phyloP scores from a whole-genome alignment of 2,329 filamentous ascomycete species.

The Microascus cirrosus region DNA sequence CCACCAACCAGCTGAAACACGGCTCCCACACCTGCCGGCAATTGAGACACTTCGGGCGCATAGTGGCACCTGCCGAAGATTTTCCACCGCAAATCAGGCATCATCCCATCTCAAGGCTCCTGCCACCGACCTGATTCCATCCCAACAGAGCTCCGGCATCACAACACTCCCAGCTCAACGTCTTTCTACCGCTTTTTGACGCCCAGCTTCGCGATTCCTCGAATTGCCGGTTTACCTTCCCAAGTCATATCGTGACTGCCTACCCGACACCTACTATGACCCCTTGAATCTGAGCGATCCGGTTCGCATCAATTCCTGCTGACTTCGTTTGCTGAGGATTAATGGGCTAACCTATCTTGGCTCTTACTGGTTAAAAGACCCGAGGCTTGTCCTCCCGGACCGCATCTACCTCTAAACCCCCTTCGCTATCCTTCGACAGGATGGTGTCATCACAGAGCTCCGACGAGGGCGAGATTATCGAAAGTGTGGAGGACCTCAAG shows the following conservation, averaged over 20 bases:
- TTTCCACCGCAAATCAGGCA: too few relatives aligned
- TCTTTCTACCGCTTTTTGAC: neutral
- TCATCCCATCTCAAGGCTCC: too few relatives aligned
- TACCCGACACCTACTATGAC: neutral
- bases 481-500: constrained; percentile 59
- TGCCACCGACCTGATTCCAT: too few relatives aligned
- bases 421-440: neutral
- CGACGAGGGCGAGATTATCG: constrained; percentile 80
- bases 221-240: neutral
- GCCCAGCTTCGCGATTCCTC: neutral
- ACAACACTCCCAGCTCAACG: neutral
- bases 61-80: too few relatives aligned
- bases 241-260: neutral
- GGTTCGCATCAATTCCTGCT: constrained; percentile 6
- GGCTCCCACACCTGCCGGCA: neutral
- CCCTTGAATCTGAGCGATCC: constrained; percentile 1
- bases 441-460: constrained; percentile 38
- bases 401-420: neutral
- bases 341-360: constrained; percentile 4
- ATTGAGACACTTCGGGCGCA: neutral
- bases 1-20: neutral
- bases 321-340: neutral
- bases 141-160: too few relatives aligned
- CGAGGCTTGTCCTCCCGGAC: constrained; percentile 3
- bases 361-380: neutral